phyloP scores from a whole-genome alignment of 768 basidiomycete species.

The Podaxis pistillaris region DNA sequence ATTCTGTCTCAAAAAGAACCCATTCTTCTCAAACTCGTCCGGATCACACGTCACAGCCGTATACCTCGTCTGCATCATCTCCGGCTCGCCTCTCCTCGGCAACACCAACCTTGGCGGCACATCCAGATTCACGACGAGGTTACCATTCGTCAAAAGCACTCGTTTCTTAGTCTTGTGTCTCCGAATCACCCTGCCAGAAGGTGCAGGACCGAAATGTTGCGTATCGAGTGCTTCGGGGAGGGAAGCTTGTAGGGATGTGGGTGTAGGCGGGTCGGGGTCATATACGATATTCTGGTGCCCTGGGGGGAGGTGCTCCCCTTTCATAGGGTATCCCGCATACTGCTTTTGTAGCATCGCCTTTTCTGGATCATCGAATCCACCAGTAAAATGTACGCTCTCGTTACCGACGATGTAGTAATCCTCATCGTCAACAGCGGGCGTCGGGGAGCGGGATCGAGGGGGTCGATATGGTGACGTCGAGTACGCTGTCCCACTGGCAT shows the following conservation, averaged over 20 bases:
- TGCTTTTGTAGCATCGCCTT: slow-evolving; percentile 32
- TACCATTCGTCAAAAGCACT: slow-evolving; percentile 83
- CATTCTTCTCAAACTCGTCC: slow-evolving; percentile 82
- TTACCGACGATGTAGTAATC: slow-evolving; percentile 61
- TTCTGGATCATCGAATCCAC: slow-evolving; percentile 38
- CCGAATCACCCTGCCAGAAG: slow-evolving; percentile 72
- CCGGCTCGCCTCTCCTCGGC: slow-evolving; percentile 65
- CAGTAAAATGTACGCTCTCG: slow-evolving; percentile 56
- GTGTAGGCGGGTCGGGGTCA: slow-evolving; percentile 42
- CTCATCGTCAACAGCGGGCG: slow-evolving; percentile 72
- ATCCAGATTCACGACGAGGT: slow-evolving; percentile 80
- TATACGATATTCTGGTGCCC: slow-evolving; percentile 30
- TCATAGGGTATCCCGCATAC: slow-evolving; percentile 24
- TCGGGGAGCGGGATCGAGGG: slow-evolving; percentile 73
- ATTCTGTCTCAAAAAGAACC: slow-evolving; percentile 85
- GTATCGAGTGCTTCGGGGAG: slow-evolving; percentile 61
- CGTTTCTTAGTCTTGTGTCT: slow-evolving; percentile 76
- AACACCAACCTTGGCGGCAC: slow-evolving; percentile 85
- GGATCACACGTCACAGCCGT: slow-evolving; percentile 95
- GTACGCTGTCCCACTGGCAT: slow-evolving; percentile 55
- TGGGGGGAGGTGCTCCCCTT: slow-evolving; percentile 24
- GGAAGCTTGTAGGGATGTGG: slow-evolving; percentile 34
- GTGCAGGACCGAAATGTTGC: slow-evolving; percentile 87
- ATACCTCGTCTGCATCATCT: slow-evolving; percentile 73
- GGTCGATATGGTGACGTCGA: slow-evolving; percentile 46